Percentiles rank a stretch among this genome's conserved stretches.
These are phyloP conservation scores for Rhizopogon vinicolor DNA, from an alignment of 768 basidiomycete genomes.

Conservation along the genomic window DNA sequence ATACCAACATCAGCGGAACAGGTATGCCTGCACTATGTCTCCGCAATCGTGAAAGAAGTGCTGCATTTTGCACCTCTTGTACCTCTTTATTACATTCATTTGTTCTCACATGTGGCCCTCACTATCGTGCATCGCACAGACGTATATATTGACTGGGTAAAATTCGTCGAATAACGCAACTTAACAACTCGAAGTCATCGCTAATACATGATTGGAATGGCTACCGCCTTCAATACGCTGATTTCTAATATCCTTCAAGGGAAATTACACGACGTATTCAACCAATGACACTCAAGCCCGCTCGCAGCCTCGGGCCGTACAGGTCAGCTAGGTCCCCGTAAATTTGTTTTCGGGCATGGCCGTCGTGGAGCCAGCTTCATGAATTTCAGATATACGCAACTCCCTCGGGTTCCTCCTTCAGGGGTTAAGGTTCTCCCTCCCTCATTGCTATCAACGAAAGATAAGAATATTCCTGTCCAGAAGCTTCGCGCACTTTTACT, in stretches of 20 bases:
- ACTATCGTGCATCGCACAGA: conserved; percentile 29
- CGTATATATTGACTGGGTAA: conserved; percentile 16
- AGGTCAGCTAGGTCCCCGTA: too few relatives aligned
- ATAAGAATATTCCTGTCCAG: too few relatives aligned
- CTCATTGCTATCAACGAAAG: too few relatives aligned
- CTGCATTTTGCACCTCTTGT: background rate
- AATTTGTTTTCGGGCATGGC: too few relatives aligned
- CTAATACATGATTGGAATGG: conserved; percentile 33
- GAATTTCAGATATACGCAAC: too few relatives aligned
- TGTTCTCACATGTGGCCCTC: conserved; percentile 23
- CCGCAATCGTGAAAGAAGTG: conserved; percentile 15
- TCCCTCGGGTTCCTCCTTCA: too few relatives aligned
- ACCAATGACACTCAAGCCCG: too few relatives aligned
- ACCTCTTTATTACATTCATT: background rate
- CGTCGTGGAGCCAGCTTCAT: too few relatives aligned
- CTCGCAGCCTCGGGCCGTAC: too few relatives aligned
- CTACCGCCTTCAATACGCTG: background rate
- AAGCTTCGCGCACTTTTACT: too few relatives aligned
- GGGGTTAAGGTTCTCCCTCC: too few relatives aligned
- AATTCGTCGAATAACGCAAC: too few relatives aligned
- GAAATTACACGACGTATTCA: conserved; percentile 5
- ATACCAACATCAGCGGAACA: conserved; percentile 35
- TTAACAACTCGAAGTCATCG: conserved; percentile 18
- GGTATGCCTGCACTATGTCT: conserved; percentile 38
- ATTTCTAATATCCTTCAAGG: conserved; percentile 5